Evolutionary conservation across 2,329 filamentous ascomycete genomes (phyloP), one percentile per base, ranked within the genome.

Genomic region (Elsinoe ampelina): DNA sequence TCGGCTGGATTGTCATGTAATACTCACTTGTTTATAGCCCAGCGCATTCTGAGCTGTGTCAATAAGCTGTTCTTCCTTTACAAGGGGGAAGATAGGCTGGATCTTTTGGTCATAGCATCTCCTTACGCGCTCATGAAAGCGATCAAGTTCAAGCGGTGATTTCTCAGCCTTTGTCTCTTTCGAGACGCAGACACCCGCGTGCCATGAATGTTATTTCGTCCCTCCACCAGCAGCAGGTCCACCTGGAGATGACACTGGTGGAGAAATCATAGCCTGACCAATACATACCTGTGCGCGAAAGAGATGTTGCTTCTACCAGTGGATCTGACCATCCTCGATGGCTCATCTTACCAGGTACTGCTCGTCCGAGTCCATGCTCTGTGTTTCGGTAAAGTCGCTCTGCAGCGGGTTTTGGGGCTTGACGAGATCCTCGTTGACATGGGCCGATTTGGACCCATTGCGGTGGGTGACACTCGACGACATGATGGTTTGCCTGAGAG

Each of bases 1-100:
- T 11, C 20, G 38, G 32, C 20, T 34, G 47, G 7, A 20, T 32
- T 22, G 19, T 26, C 19, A 54, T 4, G 17, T 17, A 42, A 43
- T 52, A 65, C 73, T 60, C 71, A 80, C 77, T 64, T 78, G 77
- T 65, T 80, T 79, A 60, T 80, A 80, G 50, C 77, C 77, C 65
- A 80, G 70, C n/a, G 72, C 73, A 67, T 73, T 72, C 73, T 74
- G 63, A 56, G 41, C 39, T 61, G 61, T 62, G 57, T 61, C 30
- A 61, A 57, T 57, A 58, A 45, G 57, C 45, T 32, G 26, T 59
- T 52, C 32, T 55, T n/a, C 26, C 26, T 30, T 8, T 20, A 54
- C 43, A 57, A 50, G 45, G 52, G 39, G 41, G 54, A 57, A 59
- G 58, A 57, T 59, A 59, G 59, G 59, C 48, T 56, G 59, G 58